A percentile compares a stretch with the other conserved stretches of the same genome.
Evolutionary conservation across 345 rosid species (phyloP).

Genomic region (Conringia planisiliqua): DNA sequence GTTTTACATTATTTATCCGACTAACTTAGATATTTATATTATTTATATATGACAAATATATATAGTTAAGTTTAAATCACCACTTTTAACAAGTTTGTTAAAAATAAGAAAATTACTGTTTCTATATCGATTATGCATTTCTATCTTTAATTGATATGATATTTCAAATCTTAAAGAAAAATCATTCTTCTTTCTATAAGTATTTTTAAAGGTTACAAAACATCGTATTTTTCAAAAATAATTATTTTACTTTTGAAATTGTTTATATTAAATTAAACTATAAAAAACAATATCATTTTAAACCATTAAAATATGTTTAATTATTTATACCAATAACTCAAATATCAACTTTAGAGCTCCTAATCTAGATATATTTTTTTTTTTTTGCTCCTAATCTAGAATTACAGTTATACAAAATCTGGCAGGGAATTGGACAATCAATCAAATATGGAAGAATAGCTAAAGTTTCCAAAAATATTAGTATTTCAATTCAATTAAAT

Average conservation of each 20-base stretch:
- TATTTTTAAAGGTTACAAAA: background rate
- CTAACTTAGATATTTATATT: too few relatives aligned
- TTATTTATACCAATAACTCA: background rate
- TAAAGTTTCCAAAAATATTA: background rate
- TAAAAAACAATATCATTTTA: background rate
- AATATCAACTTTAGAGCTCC: background rate
- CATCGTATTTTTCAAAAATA: background rate
- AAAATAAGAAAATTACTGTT: too few relatives aligned
- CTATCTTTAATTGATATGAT: too few relatives aligned
- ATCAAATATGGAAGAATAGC: background rate
- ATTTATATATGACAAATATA: too few relatives aligned
- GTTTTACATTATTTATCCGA: too few relatives aligned
- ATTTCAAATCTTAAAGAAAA: background rate
- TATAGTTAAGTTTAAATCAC: background rate
- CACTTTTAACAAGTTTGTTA: too few relatives aligned
- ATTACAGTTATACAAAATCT: background rate
- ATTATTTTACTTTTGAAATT: background rate
- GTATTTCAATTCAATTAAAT: background rate
- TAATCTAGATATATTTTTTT: too few relatives aligned
- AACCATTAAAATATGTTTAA: background rate
- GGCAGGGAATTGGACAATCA: background rate
- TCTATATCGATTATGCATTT: too few relatives aligned
- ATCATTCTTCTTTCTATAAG: too few relatives aligned
- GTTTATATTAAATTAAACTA: background rate
- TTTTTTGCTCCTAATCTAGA: background rate